phyloP scores from a whole-genome alignment of 2,329 filamentous ascomycete species.

The Diaporthe humulicola region DNA sequence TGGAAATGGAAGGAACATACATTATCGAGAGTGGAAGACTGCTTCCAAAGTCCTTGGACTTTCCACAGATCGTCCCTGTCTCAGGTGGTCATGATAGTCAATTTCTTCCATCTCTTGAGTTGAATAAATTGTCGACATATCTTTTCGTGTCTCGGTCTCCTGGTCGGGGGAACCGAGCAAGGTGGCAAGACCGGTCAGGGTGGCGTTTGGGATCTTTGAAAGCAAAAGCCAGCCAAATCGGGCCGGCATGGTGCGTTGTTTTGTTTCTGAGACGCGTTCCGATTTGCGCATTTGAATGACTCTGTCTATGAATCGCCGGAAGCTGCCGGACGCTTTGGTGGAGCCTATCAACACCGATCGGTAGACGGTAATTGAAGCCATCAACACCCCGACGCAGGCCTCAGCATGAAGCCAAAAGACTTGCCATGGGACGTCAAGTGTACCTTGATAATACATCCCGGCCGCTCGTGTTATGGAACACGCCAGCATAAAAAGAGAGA shows the following conservation, averaged over 20 bases:
- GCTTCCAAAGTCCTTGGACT: not conserved
- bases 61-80: not conserved
- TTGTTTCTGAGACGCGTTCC: not conserved
- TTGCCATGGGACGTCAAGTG: slow-evolving; percentile 10
- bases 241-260: slow-evolving; percentile 5
- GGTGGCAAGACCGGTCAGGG: slow-evolving; percentile 10
- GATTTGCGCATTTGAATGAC: not conserved
- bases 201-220: slow-evolving; percentile 9
- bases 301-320: not conserved
- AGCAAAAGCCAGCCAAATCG: slow-evolving; percentile 2
- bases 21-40: not conserved
- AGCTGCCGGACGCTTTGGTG: not conserved
- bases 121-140: not conserved
- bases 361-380: slow-evolving; percentile 9
- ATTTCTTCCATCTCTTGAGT: not conserved
- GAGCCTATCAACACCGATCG: not conserved
- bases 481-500: slow-evolving; percentile 7
- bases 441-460: not conserved
- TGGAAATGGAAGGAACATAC: not conserved
- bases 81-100: slow-evolving; percentile 7
- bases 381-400: slow-evolving; percentile 2
- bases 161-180: not conserved
- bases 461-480: slow-evolving; percentile 6
- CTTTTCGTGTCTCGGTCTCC: not conserved
- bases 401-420: slow-evolving; percentile 13